phyloP scores from a whole-genome alignment of 2,329 filamentous ascomycete genomes.

The Talaromyces rugulosus region DNA sequence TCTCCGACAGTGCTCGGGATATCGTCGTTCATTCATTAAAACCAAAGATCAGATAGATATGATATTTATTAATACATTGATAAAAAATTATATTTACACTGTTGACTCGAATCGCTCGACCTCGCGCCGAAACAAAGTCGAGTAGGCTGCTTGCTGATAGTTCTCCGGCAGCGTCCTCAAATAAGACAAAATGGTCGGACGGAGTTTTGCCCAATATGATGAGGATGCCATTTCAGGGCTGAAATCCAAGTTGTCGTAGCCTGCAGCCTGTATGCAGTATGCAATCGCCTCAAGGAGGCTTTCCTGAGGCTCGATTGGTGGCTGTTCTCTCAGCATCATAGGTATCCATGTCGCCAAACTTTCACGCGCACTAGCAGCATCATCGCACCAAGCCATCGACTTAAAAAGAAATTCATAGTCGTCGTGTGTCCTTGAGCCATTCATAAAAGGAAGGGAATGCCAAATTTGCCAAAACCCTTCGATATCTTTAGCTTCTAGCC shows the following conservation, averaged over 20 bases:
- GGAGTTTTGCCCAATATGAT: not conserved
- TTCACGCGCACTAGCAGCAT: slow-evolving; percentile 44
- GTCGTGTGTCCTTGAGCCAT: slow-evolving; percentile 44
- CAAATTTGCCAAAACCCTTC: slow-evolving; percentile 59
- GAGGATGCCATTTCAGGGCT: not conserved
- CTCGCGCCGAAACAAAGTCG: not conserved
- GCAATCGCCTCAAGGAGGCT: slow-evolving; percentile 30
- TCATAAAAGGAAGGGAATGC: slow-evolving; percentile 51
- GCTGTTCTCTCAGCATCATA: slow-evolving; percentile 56
- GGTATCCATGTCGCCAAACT: slow-evolving; percentile 52
- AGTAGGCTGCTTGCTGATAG: not conserved
- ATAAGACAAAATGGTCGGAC: not conserved
- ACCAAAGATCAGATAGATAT: too few species aligned
- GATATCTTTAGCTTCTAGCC: slow-evolving; percentile 47
- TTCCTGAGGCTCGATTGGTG: slow-evolving; percentile 44
- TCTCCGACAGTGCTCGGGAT: not conserved
- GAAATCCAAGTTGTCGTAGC: not conserved
- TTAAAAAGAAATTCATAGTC: slow-evolving; percentile 56
- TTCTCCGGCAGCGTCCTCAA: not conserved
- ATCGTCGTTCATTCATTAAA: not conserved
- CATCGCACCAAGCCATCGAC: slow-evolving; percentile 41
- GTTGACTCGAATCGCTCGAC: not conserved
- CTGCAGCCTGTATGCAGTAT: slow-evolving; percentile 30
- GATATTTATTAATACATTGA: not conserved
- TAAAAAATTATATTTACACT: not conserved